Base-by-base conservation (phyloP, 257 asterid species). In the Apocynum venetum region DNA sequence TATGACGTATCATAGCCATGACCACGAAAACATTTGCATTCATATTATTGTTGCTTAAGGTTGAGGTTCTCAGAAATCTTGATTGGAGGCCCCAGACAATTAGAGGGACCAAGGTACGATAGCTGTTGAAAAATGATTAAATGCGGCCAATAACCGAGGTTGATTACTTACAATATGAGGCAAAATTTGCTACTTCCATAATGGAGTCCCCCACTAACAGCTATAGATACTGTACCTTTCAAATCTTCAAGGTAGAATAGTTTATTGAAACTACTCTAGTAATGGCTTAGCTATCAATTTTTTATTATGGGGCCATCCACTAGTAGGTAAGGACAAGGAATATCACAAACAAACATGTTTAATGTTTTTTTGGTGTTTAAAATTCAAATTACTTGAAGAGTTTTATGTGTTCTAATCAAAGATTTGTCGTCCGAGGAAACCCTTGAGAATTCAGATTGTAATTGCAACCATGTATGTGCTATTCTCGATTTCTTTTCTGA, bases 341-440 rank as follows among this genome's bases (percentile, higher is more conserved):
- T 68, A 25, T 68, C 77, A 78, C 78, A 72, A 74, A 82, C 72
- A 81, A 81, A 76, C 79, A 72, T 63, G 53, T 25, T 83, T 53
- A 68, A 65, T 40, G 82, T 41, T 48, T 77, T 78, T 66, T 40
- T 49, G 63, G 57, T 63, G 75, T 17, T 20, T 48, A 7, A 82
- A 49, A 46, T 64, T 71, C 47, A 60, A 38, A 71, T 2, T 72
- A 79, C 36, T 4, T 17, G 36, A 38, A 48, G 31, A 13, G 6
- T 35, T 19, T 20, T 20, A 40, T 19, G 64, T 57, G 77, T 71
- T 84, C 69, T 65, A 46, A 56, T 53, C 52, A 46, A n/a, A 79
- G 80, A 76, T 70, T 85, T 74, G 43, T 73, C 64, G 79, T 68
- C 85, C 44, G 20, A 52, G 84, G 83, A 84, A 83, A 76, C 51